Base-by-base conservation (phyloP, 176 grass and related monocot genomes). In the Typha latifolia region DNA sequence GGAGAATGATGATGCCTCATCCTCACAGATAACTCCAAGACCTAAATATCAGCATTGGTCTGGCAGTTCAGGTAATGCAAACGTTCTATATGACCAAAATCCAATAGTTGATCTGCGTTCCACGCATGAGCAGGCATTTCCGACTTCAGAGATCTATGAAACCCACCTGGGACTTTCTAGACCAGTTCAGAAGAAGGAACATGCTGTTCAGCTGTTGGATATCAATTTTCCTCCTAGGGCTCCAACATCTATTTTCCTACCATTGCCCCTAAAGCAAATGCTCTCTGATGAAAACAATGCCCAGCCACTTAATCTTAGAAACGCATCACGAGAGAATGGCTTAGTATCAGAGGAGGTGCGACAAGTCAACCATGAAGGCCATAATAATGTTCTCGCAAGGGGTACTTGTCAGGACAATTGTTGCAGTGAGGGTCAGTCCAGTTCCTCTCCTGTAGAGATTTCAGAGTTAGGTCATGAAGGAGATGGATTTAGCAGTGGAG, bases 251-350 rank as follows among this genome's bases (percentile, higher is more conserved):
- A 96, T 96, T 4, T 77, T 88, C 79, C 75, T 96, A 65, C 92
- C 92, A 12, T 48, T 89, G 34, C 85, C 92, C 48, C 82, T 96
- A 19, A 91, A 96, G 68, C 84, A 96, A 74, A 88, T 96, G 88
- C 76, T 96, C 73, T 86, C 80, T 49, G 88, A 86, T 63, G 80
- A 96, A 71, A 89, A 86, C 62, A 86, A 88, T 75, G 78, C 68
- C 51, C 64, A 73, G 57, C 66, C 62, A 1, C 69, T 69, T 16
- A 82, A 63, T 47, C 75, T 75, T 68, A 75, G 69, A 76, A 87
- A 84, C 61, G 68, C 47, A 31, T 79, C 65, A 10, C 81, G 85
- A 69, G 81, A 82, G 23, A 80, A 64, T 29, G 66, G 55, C 13
- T 87, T 84, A 69, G 71, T 75, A 82, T 68, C 75, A 14, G 72